A percentile compares a stretch with the other conserved stretches of the same genome.
Evolutionary conservation across 192 early-diverging fungal species (phyloP).

Genomic region (Linnemannia hyalina): DNA sequence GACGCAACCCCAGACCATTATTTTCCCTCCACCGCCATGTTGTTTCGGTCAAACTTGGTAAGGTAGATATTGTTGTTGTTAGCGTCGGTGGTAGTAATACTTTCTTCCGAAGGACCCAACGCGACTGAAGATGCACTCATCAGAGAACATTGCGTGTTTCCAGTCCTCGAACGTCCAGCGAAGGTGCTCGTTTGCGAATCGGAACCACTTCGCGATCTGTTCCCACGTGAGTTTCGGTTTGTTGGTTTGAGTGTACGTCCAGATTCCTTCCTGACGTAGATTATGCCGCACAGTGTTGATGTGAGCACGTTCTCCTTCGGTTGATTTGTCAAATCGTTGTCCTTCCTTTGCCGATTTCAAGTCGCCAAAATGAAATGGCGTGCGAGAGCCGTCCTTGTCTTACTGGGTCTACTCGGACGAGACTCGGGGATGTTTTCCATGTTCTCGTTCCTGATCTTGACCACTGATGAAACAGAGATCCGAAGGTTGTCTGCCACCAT

Average conservation of each 20-base stretch:
- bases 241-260: not conserved
- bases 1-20: conserved; percentile 24
- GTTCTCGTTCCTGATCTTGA: conserved; percentile 6
- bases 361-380: conserved; percentile 13
- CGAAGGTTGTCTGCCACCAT: not conserved
- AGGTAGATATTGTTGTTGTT: not conserved
- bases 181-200: conserved; percentile 28
- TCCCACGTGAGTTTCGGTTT: conserved; percentile 10
- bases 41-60: not conserved
- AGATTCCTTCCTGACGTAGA: not conserved
- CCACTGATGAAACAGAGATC: conserved; percentile 8
- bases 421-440: conserved; percentile 22
- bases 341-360: conserved; percentile 10
- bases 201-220: not conserved
- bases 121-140: conserved; percentile 20
- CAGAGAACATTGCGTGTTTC: conserved; percentile 36
- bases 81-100: not conserved
- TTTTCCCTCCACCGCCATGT: conserved; percentile 17
- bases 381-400: conserved; percentile 2
- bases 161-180: conserved; percentile 39
- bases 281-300: conserved; percentile 4
- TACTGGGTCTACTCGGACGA: not conserved
- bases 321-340: conserved; percentile 10
- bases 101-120: conserved; percentile 17
- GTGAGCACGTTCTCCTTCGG: too few relatives aligned